Base-by-base conservation (phyloP, 495 filamentous ascomycete genomes). In the Xylaria telfairii region DNA sequence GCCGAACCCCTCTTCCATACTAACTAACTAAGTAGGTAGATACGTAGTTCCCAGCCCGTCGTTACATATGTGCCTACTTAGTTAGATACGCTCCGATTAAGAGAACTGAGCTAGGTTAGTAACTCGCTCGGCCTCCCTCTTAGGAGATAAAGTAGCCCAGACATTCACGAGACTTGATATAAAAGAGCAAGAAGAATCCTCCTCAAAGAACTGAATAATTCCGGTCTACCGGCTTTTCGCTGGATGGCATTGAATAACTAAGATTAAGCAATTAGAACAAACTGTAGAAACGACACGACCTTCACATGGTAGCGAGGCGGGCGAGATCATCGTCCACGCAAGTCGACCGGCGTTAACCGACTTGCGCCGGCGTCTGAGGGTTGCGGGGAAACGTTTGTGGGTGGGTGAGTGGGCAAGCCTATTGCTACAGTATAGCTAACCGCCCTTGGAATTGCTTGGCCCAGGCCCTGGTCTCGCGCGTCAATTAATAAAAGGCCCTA, bases 311-410 rank as follows among this genome's bases (percentile, higher is more conserved):
- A 63, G 21, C 54, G 54, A 57, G 19, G 54, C 54, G 15, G 30
- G 54, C 30, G 7, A 59, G 56, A 59, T 37, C 17, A 26, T 41
- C 30, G 41, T 19, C 41, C 2, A 32, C 15, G 37, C 61, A 42
- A 30, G 37, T 19, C n/a, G 1, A 39, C 34, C 57, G 60, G 17
- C 41, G 54, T 59, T 37, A 30, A 47, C 37, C 37, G 39, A 63
- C 37, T 63, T 41, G n/a, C 60, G 61, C 61, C 61, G 26, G 61
- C 61, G 61, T 64, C 41, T 64, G 61, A 46, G 24, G 41, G 15
- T 47, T 30, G 41, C 26, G 37, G 61, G 39, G 61, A 17, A 28
- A 30, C 5, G 54, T 17, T 28, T 21, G 59, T 37, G 56, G 51
- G 9, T 19, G 17, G 51, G 44, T 49, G 9, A 17, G 46, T 49